Evolutionary conservation across 140 eudicot genomes (phyloP).

Genomic region (Eryngium alpinum): DNA sequence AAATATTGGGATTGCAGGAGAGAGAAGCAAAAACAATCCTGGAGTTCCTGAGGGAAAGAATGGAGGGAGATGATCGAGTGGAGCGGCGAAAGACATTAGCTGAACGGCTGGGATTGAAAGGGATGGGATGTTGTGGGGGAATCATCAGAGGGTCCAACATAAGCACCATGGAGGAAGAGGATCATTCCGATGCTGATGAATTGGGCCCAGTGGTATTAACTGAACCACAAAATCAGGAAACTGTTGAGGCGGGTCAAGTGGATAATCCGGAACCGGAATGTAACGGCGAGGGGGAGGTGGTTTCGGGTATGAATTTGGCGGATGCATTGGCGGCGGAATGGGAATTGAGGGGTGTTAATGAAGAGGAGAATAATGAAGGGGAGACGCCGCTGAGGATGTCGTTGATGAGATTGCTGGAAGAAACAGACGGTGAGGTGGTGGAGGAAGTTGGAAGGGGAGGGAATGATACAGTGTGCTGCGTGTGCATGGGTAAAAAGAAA

Average conservation of each 20-base stretch:
- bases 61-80: constrained; percentile 48
- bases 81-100: constrained; percentile 42
- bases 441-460: constrained; percentile 24
- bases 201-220: constrained; percentile 4
- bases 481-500: constrained; percentile 96
- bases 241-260: constrained; percentile 19
- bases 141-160: constrained; percentile 34
- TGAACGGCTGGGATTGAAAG: constrained; percentile 61
- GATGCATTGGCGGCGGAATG: constrained; percentile 84
- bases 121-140: constrained; percentile 61
- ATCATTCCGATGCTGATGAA: constrained; percentile 18
- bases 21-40: constrained; percentile 22
- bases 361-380: constrained; percentile 4
- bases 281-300: constrained; percentile 27
- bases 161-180: constrained; percentile 35
- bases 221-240: not conserved
- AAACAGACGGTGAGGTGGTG: constrained; percentile 46
- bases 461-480: constrained; percentile 70
- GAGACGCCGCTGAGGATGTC: constrained; percentile 61
- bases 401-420: constrained; percentile 73
- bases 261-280: constrained; percentile 33
- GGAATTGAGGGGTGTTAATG: constrained; percentile 34
- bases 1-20: constrained; percentile 40
- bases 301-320: constrained; percentile 67
- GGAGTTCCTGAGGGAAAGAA: constrained; percentile 38